Conservation (phyloP, 2,329 filamentous ascomycete species). For the Aspergillus pseudoviridinutans region DNA sequence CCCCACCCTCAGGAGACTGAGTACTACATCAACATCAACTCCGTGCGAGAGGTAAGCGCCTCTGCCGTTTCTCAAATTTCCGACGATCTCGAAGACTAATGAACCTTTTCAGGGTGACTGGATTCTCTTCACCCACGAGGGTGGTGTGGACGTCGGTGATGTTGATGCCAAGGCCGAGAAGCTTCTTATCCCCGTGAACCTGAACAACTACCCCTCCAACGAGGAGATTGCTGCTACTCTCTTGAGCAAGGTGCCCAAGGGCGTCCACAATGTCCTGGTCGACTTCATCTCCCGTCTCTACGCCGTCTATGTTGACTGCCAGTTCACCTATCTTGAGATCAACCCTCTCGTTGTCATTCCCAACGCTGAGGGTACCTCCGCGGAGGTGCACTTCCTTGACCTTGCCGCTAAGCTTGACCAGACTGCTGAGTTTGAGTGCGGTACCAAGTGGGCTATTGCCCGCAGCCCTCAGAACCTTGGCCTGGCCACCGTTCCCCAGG, state of each 20-base stretch:
- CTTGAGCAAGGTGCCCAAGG: constrained; percentile 88
- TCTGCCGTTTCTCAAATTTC: constrained; percentile 10
- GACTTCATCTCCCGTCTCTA: constrained; percentile 99
- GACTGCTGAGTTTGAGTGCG: constrained; percentile 98
- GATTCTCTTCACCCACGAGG: constrained; percentile 99
- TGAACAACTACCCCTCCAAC: constrained; percentile 92
- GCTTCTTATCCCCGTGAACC: constrained; percentile 93
- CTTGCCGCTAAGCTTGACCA: constrained; percentile 98
- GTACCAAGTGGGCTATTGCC: constrained; percentile 97
- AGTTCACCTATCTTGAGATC: constrained; percentile 99
- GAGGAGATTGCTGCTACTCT: constrained; percentile 81
- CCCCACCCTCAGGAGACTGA: constrained; percentile 93
- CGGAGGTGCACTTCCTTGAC: constrained; percentile 96
- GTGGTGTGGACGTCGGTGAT: constrained; percentile 98
- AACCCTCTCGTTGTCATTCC: constrained; percentile 98
- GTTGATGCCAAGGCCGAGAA: constrained; percentile 99
- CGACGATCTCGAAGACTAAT: constrained; percentile 20
- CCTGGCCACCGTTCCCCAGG: constrained; percentile 62
- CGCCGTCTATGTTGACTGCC: constrained; percentile 98
- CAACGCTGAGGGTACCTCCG: constrained; percentile 86
- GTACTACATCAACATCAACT: constrained; percentile 99
- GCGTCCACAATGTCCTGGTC: constrained; percentile 95
- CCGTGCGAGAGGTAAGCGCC: constrained; percentile 89
- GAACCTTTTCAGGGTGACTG: constrained; percentile 72
- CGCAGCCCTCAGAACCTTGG: constrained; percentile 86